Evolutionary conservation across 2,329 filamentous ascomycete genomes (phyloP).

Genomic region (Aspergillus quadrilineatus): DNA sequence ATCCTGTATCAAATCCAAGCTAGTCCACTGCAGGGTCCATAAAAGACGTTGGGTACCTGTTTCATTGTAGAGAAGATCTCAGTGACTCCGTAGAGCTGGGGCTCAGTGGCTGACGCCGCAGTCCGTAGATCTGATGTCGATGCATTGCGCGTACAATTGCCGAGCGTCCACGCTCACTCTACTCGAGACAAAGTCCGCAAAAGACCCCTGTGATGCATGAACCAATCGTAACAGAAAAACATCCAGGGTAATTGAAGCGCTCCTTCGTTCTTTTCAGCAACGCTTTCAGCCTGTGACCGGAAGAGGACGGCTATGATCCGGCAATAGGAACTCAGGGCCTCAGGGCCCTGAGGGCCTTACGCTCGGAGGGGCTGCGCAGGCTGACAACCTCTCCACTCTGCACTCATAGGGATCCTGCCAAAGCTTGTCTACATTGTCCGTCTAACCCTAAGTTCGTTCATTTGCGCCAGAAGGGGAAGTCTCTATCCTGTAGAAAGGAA

Average conservation of each 20-base stretch:
- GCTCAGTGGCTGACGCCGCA: neutral
- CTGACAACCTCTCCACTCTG: neutral
- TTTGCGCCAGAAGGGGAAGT: too few species aligned
- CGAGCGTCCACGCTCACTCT: neutral
- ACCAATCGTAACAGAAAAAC: neutral
- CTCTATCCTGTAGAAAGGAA: too few species aligned
- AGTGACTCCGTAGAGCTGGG: neutral
- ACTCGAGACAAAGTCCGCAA: neutral
- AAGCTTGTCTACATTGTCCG: neutral
- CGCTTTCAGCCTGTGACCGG: too few species aligned
- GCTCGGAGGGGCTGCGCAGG: too few species aligned
- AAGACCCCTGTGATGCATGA: neutral
- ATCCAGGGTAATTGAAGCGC: too few species aligned
- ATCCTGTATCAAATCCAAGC: neutral
- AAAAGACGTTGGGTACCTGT: neutral
- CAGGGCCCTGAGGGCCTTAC: neutral
- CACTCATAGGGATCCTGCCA: neutral
- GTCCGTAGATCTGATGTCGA: neutral
- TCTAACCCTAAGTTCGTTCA: neutral
- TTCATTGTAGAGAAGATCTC: neutral
- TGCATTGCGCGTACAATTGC: conserved; percentile 3
- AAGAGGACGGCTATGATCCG: too few species aligned
- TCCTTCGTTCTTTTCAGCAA: too few species aligned
- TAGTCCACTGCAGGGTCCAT: conserved; percentile 9
- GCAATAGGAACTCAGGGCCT: too few species aligned